phyloP scores from a whole-genome alignment of 305 asterid genomes.

The Ajuga reptans region DNA sequence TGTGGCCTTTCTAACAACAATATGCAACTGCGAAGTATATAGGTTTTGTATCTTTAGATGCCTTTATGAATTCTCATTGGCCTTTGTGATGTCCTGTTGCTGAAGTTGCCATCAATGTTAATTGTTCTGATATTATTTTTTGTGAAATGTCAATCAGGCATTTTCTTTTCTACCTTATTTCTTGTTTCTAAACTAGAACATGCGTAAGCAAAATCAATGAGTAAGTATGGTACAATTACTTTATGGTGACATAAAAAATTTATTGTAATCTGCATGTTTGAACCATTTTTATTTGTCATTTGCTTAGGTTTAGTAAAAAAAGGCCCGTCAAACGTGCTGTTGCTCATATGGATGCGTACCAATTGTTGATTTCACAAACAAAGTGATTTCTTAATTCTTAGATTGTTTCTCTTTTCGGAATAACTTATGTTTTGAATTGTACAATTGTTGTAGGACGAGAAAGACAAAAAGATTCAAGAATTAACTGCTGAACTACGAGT shows the following conservation, averaged over 20 bases:
- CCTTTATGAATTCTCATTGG: neutral
- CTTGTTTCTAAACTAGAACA: neutral
- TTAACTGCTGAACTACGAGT: constrained; percentile 61
- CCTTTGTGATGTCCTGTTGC: constrained; percentile 1
- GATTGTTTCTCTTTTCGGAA: neutral
- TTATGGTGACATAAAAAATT: neutral
- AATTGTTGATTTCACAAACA: neutral
- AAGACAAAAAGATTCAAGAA: constrained; percentile 67
- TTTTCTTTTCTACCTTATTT: neutral
- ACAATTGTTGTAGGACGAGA: constrained; percentile 51
- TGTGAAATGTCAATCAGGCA: neutral
- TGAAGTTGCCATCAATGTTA: neutral
- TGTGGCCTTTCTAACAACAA: neutral
- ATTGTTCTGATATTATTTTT: neutral
- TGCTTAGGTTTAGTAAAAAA: neutral
- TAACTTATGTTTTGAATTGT: constrained; percentile 8
- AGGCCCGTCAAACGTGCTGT: neutral
- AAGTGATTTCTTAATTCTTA: neutral
- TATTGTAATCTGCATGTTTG: neutral
- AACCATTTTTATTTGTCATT: neutral
- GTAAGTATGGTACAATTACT: neutral
- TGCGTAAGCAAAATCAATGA: neutral
- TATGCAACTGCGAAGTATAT: neutral
- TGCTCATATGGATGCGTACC: constrained; percentile 1
- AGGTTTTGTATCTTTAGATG: neutral